Evolutionary conservation across 1,284 basidiomycete species (phyloP), one percentile per base, ranked within the genome.

Genomic region (Cryptococcus neoformans): DNA sequence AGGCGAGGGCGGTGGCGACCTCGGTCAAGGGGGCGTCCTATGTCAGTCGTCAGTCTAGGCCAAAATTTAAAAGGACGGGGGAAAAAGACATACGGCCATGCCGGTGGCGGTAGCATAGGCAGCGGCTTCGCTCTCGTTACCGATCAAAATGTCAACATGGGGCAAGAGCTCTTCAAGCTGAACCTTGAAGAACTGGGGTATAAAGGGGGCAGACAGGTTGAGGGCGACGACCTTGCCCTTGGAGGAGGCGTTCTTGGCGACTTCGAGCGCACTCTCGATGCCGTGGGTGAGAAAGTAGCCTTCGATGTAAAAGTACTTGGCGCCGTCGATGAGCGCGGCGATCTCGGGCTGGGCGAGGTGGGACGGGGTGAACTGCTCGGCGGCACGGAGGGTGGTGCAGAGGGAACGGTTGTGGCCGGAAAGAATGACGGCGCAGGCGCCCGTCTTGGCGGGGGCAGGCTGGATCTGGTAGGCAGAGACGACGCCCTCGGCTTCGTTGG

Each of bases 221-320:
- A 98, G 81, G 11, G 85, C 84, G 75, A 96, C 93, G 49, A 85
- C 85, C 84, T 95, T 96, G 69, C 87, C 84, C 14, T 83, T 82
- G 50, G 81, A 80, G 14, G 89, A 85, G n/a, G 91, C 88, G 68
- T 88, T 85, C 77, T 90, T 86, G 73, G 89, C 87, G 55, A 99
- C 76, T 65, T 87, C 82, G 50, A 93, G 77, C 44, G 86, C 86
- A 55, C 84, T 84, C 67, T 87, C 86, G 58, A 85, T 75, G 54
- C 94, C 94, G 76, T 99, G 95, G 21, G 95, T 96, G 63, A 99
- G 84, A 86, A 99, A 98, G 83, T 89, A 99, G 16, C 96, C 95
- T 69, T 93, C 96, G 60, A 98, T 85, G 82, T 99, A 99, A 81
- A 86, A 96, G 75, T 86, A 84, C 73, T 90, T 87, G 57, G 94